Conservation (phyloP, 192 early-diverging fungal species). For the Backusella morwellensis region DNA sequence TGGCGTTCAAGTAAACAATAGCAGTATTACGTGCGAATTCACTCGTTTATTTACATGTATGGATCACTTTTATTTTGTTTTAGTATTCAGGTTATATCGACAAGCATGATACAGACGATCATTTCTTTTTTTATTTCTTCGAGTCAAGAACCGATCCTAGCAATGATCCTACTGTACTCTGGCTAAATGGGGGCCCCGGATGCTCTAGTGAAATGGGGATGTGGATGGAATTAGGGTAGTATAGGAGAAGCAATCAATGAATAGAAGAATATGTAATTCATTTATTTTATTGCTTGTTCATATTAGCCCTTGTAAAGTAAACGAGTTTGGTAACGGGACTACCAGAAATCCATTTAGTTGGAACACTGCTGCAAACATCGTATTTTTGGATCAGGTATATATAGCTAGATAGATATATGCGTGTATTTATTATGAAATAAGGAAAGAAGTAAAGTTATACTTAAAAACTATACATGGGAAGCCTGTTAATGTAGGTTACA, state of each 20-base stretch:
- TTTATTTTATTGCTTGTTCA: not conserved
- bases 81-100: conserved; percentile 82
- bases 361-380: conserved; percentile 88
- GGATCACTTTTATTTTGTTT: not conserved
- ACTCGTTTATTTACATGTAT: not conserved
- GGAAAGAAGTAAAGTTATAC: not conserved
- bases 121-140: conserved; percentile 98
- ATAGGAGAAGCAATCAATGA: not conserved
- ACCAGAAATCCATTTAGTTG: conserved; percentile 75
- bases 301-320: conserved; percentile 75
- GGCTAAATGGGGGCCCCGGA: conserved; percentile 86
- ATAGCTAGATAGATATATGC: not conserved
- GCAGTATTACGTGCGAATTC: not conserved
- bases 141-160: conserved; percentile 76
- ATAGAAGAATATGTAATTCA: not conserved
- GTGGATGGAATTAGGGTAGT: conserved; percentile 75
- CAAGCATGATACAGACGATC: conserved; percentile 58
- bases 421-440: not conserved
- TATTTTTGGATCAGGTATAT: conserved; percentile 76
- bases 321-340: conserved; percentile 67
- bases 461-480: conserved; percentile 15
- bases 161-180: conserved; percentile 75
- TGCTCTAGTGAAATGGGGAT: conserved; percentile 76
- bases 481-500: conserved; percentile 91
- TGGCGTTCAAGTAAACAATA: conserved; percentile 26